Evolutionary conservation across 1,284 basidiomycete species (phyloP), one percentile per base, ranked within the genome.

Genomic region (Trametes polyzona): DNA sequence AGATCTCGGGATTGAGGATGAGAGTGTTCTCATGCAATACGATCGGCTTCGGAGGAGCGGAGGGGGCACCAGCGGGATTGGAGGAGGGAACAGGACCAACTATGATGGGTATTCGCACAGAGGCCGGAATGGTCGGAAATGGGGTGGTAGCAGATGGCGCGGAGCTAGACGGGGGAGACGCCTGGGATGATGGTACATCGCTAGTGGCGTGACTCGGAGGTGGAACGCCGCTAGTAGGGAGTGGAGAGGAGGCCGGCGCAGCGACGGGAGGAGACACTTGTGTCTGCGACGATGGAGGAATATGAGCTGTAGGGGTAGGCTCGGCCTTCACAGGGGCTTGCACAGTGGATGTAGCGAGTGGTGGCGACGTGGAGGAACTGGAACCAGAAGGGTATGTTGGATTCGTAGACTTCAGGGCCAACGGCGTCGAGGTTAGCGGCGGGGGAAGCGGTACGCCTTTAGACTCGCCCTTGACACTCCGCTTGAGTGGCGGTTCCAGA

Each of bases 21-120:
- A 96, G 83, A 47, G 84, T 89, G 57, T 92, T 88, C 64, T 93
- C 88, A 65, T 96, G 92, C 24, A 96, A 77, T 26, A 93, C 86
- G 75, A 96, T 94, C 23, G 77, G 92, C 65, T 81, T 85, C 74
- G 77, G 83, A 72, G 68, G 73, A 64, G 67, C 75, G 4, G 70
- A 61, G 5, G 71, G 29, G 69, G 72, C 53, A 59, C 71, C 35
- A 29, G 71, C 24, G 43, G 72, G 53, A 23, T 70, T 63, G 48
- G 74, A 60, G 48, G 66, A 50, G 19, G 83, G 88, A 58, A 79
- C 74, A 3, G 81, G 78, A 5, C 81, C 83, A 32, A 90, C 76
- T 37, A 88, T 71, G 58, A 90, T 86, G 11, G 87, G 86, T 19
- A 89, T 69, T 51, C 77, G 74, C 50, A 83, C 76, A 29, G 74